Conservation (phyloP, 2,329 filamentous ascomycete genomes). For the Fusarium goolgardi region DNA sequence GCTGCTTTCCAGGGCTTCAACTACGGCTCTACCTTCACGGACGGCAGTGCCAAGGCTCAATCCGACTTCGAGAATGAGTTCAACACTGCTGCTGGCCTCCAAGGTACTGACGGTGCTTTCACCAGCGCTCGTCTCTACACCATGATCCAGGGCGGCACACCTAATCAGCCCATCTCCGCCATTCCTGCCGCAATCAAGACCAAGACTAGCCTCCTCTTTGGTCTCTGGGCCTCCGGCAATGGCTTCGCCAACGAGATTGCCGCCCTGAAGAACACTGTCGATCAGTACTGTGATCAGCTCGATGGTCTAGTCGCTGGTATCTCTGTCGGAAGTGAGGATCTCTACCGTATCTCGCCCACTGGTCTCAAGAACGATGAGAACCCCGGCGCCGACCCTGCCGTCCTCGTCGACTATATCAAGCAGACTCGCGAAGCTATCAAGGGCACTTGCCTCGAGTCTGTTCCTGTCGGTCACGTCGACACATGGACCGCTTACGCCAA, state of each 20-base stretch:
- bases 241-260: conserved; percentile 78
- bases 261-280: conserved; percentile 76
- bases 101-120: conserved; percentile 71
- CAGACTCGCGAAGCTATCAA: conserved; percentile 72
- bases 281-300: conserved; percentile 74
- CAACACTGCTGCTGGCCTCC: conserved; percentile 71
- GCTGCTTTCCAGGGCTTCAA: conserved; percentile 75
- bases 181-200: conserved; percentile 87
- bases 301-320: conserved; percentile 79
- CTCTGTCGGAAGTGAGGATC: conserved; percentile 87
- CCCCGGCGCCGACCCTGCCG: conserved; percentile 70
- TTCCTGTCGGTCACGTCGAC: conserved; percentile 84
- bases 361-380: conserved; percentile 73
- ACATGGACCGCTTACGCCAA: conserved; percentile 88
- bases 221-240: conserved; percentile 83
- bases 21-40: conserved; percentile 73
- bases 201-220: conserved; percentile 81
- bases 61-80: conserved; percentile 78
- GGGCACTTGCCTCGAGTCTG: conserved; percentile 68
- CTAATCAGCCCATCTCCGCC: conserved; percentile 73
- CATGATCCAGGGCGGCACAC: conserved; percentile 75
- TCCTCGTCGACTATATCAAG: conserved; percentile 76
- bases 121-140: conserved; percentile 80
- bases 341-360: conserved; percentile 81
- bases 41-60: conserved; percentile 69